Evolutionary conservation across 192 early-diverging fungal genomes (phyloP), one percentile per base, ranked within the genome.

Genomic region (Coemansia sp.): DNA sequence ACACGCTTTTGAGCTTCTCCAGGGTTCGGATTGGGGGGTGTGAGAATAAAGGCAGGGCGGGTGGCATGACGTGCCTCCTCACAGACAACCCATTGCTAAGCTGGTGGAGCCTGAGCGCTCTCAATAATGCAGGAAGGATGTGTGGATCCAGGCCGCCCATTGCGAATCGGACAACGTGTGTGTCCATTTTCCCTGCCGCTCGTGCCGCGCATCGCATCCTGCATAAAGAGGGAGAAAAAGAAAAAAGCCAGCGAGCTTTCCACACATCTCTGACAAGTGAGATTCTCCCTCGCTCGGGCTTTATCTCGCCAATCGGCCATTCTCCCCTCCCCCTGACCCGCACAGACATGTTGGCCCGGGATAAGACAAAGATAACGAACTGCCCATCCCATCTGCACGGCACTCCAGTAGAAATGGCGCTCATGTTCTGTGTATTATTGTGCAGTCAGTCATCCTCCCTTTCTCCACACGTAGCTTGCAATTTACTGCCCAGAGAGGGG

Each of bases 61-160:
- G 51, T 27, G 25, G 55, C 55, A 58, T 58, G 55, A 58, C 55
- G 55, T 58, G 55, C 55, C 55, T 41, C 6, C 55, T 58, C 27
- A 6, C 29, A 51, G 23, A 25, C 15, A 48, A 48, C 39, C 46
- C 46, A 48, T 21, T 21, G 19, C 19, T 12, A 29, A 53, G 25
- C 27, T 10, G 19, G 19, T n/a, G 46, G 51, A 53, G 51, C 51
- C 51, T 53, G 51, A 53, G 51, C 51, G 51, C 9, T 11, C 9
- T 11, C 51, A 29, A 53, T 19, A 58, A 48, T 32, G 55, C 55
- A 58, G 29, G 55, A 31, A 7, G 19, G 6, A 21, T 21, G 46
- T 19, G 55, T 15, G 55, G 29, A 58, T 58, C 55, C 55, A 58
- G 55, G 55, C 46, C 46, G 19, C 46, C 19, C 46, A 19, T 19